Conservation (phyloP, 768 basidiomycete species). For the Dacryopinax primogenitus region DNA sequence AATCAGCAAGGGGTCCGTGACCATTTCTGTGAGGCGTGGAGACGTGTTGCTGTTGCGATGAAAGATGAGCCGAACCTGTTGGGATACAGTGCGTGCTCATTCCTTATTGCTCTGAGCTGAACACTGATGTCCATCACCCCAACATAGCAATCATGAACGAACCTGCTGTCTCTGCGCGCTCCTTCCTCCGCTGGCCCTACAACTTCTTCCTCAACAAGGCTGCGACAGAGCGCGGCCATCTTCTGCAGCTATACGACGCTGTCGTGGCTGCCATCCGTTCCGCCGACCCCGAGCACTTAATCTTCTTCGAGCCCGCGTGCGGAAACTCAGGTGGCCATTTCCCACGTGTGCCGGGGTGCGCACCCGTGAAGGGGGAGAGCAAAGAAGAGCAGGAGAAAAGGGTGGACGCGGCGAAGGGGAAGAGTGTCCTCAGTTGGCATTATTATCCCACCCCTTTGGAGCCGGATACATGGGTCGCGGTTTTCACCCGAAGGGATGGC, state of each 20-base stretch:
- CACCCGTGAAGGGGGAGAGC: slow-evolving; percentile 2
- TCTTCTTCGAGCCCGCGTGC: slow-evolving; percentile 7
- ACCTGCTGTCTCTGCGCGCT: neutral
- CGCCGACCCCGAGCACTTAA: slow-evolving; percentile 1
- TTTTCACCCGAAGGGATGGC: neutral
- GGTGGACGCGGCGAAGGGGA: neutral
- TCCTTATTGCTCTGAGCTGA: neutral
- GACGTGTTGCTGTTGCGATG: slow-evolving; percentile 1
- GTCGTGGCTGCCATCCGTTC: neutral
- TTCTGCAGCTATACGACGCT: neutral
- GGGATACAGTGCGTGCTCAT: neutral
- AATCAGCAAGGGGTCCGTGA: neutral
- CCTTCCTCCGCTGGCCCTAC: slow-evolving; percentile 5
- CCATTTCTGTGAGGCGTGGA: neutral
- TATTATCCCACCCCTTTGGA: slow-evolving; percentile 4
- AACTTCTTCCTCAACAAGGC: slow-evolving; percentile 2
- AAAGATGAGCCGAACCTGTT: slow-evolving; percentile 1
- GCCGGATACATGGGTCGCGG: slow-evolving; percentile 6
- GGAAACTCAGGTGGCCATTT: neutral
- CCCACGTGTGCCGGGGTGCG: neutral
- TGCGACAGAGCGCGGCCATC: neutral
- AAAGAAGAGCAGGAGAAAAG: neutral
- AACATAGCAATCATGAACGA: slow-evolving; percentile 4
- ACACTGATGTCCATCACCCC: neutral
- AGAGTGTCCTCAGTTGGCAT: slow-evolving; percentile 1